Conservation (phyloP, 2,329 filamentous ascomycete species). For the Fusarium buxicola region DNA sequence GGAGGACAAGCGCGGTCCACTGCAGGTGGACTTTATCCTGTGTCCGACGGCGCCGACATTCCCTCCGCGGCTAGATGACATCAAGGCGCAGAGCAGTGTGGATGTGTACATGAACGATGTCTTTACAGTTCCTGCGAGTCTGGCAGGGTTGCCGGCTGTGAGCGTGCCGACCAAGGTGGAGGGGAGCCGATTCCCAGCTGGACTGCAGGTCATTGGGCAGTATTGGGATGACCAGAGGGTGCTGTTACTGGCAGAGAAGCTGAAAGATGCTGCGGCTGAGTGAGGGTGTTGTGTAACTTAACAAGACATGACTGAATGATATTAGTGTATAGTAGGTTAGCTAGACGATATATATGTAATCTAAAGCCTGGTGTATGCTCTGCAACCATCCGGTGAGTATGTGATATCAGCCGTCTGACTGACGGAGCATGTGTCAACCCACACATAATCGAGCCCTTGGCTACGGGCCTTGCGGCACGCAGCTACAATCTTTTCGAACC, state of each 20-base stretch:
- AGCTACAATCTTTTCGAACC: constrained; percentile 19
- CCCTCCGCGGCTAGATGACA: constrained; percentile 72
- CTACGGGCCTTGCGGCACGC: constrained; percentile 7
- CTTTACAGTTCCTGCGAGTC: constrained; percentile 92
- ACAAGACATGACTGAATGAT: constrained; percentile 28
- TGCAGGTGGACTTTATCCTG: constrained; percentile 85
- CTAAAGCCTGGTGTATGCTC: not conserved
- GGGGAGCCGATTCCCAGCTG: constrained; percentile 55
- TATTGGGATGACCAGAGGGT: constrained; percentile 79
- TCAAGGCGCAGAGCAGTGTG: constrained; percentile 68
- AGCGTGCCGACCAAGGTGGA: constrained; percentile 72
- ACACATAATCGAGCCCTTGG: constrained; percentile 24
- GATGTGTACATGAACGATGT: constrained; percentile 93
- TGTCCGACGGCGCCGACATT: constrained; percentile 87
- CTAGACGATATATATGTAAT: constrained; percentile 2
- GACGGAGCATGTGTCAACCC: constrained; percentile 28
- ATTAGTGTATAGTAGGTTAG: constrained; percentile 31
- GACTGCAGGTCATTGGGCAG: constrained; percentile 84
- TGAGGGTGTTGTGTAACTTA: constrained; percentile 21
- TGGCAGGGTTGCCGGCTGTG: constrained; percentile 90
- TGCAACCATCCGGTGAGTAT: no score
- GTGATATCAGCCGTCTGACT: constrained; percentile 7
- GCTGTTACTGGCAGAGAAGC: constrained; percentile 65
- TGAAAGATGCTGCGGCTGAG: constrained; percentile 50
- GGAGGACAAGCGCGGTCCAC: constrained; percentile 67